Evolutionary conservation across 2,329 filamentous ascomycete genomes (phyloP).

Genomic region (Aspergillus phoenicis): DNA sequence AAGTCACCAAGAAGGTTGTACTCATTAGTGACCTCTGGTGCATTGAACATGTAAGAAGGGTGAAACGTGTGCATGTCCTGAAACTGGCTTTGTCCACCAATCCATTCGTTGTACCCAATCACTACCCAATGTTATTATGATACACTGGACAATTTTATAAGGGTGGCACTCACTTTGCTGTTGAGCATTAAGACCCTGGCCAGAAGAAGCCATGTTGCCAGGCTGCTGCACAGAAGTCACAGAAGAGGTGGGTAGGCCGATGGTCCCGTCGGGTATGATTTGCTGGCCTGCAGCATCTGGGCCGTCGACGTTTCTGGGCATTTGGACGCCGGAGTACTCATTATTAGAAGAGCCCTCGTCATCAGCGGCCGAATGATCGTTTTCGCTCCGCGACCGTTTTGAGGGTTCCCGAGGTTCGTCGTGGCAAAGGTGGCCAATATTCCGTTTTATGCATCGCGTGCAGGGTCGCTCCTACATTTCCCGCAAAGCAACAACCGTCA

Average conservation of each 20-base stretch:
- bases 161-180: constrained; percentile 69
- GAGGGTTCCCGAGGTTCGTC: constrained; percentile 90
- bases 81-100: constrained; percentile 76
- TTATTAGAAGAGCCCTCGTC: constrained; percentile 56
- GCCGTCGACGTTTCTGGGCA: constrained; percentile 60
- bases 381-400: constrained; percentile 75
- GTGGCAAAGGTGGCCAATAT: constrained; percentile 97
- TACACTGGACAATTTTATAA: constrained; percentile 55
- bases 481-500: constrained; percentile 31
- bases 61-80: constrained; percentile 95
- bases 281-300: constrained; percentile 55
- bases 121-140: no score
- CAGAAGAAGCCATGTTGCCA: constrained; percentile 65
- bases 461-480: constrained; percentile 80
- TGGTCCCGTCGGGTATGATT: constrained; percentile 44
- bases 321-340: constrained; percentile 49
- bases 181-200: constrained; percentile 65
- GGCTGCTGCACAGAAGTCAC: constrained; percentile 66
- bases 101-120: constrained; percentile 80
- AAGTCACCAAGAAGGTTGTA: constrained; percentile 98
- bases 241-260: constrained; percentile 54
- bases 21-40: constrained; percentile 93
- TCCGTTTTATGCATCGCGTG: constrained; percentile 95
- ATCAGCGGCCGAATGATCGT: constrained; percentile 60
- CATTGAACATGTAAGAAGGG: constrained; percentile 90